Base-by-base conservation (phyloP, 441 rosid genomes). In the Euphorbia celastroides region DNA sequence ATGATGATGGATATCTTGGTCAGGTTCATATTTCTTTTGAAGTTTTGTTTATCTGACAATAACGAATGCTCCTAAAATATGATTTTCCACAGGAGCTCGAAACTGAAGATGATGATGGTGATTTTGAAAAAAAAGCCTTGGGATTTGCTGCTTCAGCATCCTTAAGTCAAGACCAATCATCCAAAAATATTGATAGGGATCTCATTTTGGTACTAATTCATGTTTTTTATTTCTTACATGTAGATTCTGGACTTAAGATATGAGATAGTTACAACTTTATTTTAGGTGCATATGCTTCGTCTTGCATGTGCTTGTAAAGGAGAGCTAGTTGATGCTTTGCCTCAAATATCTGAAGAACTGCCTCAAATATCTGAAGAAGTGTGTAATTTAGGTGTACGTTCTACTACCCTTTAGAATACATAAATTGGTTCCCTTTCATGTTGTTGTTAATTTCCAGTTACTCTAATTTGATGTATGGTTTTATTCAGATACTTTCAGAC, bases 291-390 rank as follows among this genome's bases (percentile, higher is more conserved):
- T 82, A 79, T 94, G 70, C 93, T 94, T 78, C 97, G 74, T 22
- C 91, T 92, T 70, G 96, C 88, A 62, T 92, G 97, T 75, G 80
- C 88, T 77, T 86, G 94, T 58, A 86, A 83, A 75, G 93, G 91
- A 72, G 84, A 75, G 75, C 69, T 86, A 71, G 80, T 77, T 50
- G 92, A 86, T 86, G 81, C 82, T 48, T 78, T 87, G 70, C 92
- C 97, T 60, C 86, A 80, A 71, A 83, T 94, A 70, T 75, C 87
- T 22, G 73, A 75, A 19, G 99, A 94, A 79, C 83, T 94, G 70
- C 92, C 97, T 60, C 86, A 80, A 71, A 83, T 94, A 70, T 75
- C 87, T 22, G 73, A 75, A 19, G 99, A 94, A 79, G 82, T 94
- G 14, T 82, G 72, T 82, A 84, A 82, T 66, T 82, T 92, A 65